Base-by-base conservation (phyloP, 2,329 filamentous ascomycete species). In the Raffaelea albimanens region DNA sequence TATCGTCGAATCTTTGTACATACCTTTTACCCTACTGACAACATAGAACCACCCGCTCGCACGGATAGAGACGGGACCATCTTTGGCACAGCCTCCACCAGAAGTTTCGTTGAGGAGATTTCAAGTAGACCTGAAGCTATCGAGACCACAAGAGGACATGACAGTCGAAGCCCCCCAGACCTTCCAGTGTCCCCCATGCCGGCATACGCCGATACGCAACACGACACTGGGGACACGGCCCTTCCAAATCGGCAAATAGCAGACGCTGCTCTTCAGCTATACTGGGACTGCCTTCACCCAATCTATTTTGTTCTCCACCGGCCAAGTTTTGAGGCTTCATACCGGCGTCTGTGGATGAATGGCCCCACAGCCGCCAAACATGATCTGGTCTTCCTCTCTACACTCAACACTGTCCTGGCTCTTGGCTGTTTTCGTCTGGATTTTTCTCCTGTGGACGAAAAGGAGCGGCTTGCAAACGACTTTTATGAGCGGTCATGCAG, bases 331-430 rank as follows among this genome's bases (percentile, higher is more conserved):
- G 31, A 49, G n/a, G 34, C 9, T 18, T 44, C 41, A 5, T 53
- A 52, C 39, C 23, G 40, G 8, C 31, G 41, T 14, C 36, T 54
- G 1, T 54, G 50, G 52, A 19, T 53, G 25, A 29, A 45, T 22
- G 25, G 25, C 25, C 25, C 7, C 7, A 29, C 25, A 13, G 25
- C 7, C 25, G 25, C 18, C 19, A 14, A 29, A 3, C n/a, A 18
- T 3, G 51, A 56, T 7, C 34, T 51, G 0, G 40, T 59, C 0
- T 56, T 57, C 39, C 50, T 52, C 18, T 53, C 60, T 11, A 59
- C 50, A 2, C 46, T 63, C 5, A 64, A 62, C 48, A 55, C 63
- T 18, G 51, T 59, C 3, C 53, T 63, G 16, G 62, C 61, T 5
- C 40, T 62, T 4, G 60, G 56, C 5, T 60, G 58, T 38, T 55